phyloP scores from a whole-genome alignment of 2,329 filamentous ascomycete genomes.

The Akanthomyces uredinophilus region DNA sequence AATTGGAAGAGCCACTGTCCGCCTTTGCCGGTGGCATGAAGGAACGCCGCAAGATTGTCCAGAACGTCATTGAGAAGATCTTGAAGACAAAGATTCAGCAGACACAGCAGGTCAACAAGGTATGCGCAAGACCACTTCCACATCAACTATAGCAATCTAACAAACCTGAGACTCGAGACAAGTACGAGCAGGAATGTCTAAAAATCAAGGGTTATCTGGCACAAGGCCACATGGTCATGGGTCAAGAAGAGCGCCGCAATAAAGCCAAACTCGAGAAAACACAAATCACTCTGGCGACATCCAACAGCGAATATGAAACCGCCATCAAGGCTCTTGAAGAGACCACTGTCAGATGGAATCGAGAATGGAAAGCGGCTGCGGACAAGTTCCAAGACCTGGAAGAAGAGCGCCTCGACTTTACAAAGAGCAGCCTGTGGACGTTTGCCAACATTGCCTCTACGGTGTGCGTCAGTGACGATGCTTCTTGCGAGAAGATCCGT shows the following conservation, averaged over 20 bases:
- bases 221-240: slow-evolving; percentile 99
- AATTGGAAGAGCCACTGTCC: slow-evolving; percentile 86
- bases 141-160: slow-evolving; percentile 17
- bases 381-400: slow-evolving; percentile 99
- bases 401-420: slow-evolving; percentile 93
- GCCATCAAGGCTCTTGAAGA: slow-evolving; percentile 92
- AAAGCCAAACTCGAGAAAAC: slow-evolving; percentile 99
- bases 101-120: slow-evolving; percentile 87
- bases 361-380: slow-evolving; percentile 96
- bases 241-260: slow-evolving; percentile 96
- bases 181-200: slow-evolving; percentile 94
- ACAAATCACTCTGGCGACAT: slow-evolving; percentile 86
- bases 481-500: slow-evolving; percentile 93
- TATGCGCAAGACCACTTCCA: slow-evolving; percentile 29
- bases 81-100: slow-evolving; percentile 91
- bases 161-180: slow-evolving; percentile 66
- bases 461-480: slow-evolving; percentile 95
- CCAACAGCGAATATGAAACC: slow-evolving; percentile 88
- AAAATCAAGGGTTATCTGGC: slow-evolving; percentile 98
- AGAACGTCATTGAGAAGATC: slow-evolving; percentile 88
- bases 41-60: slow-evolving; percentile 92
- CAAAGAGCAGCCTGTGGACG: slow-evolving; percentile 95
- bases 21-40: slow-evolving; percentile 95
- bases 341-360: slow-evolving; percentile 91
- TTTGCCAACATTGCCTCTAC: slow-evolving; percentile 97